Evolutionary conservation across 163 green algal species (phyloP).

Genomic region (Volvox carteri): DNA sequence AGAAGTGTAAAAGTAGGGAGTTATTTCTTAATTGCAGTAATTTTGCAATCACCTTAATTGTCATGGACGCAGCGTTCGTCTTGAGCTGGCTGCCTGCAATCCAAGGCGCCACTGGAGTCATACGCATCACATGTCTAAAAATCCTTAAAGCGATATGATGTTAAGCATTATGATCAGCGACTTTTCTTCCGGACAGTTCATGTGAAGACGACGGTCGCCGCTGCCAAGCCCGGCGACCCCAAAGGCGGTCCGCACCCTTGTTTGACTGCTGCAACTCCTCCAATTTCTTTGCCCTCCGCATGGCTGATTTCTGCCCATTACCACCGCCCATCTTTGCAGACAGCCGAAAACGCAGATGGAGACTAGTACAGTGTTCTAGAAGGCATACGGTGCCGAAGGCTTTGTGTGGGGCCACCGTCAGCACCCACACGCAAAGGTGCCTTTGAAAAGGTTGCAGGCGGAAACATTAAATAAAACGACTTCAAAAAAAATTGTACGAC

Average conservation of each 20-base stretch:
- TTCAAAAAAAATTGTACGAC: neutral
- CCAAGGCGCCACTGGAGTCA: neutral
- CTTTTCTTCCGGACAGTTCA: neutral
- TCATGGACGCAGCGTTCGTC: slow-evolving; percentile 46
- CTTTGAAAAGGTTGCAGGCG: too few relatives aligned
- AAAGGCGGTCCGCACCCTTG: slow-evolving; percentile 8
- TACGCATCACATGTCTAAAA: too few relatives aligned
- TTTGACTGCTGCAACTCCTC: slow-evolving; percentile 21
- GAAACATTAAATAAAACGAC: neutral
- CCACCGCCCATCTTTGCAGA: slow-evolving; percentile 46
- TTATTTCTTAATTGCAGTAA: too few relatives aligned
- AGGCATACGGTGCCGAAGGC: neutral
- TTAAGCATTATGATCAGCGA: neutral
- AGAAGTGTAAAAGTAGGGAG: too few relatives aligned
- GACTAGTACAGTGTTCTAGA: slow-evolving; percentile 8
- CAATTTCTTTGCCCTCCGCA: slow-evolving; percentile 46
- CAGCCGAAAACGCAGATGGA: neutral
- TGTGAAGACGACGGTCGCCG: neutral
- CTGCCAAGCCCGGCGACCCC: neutral
- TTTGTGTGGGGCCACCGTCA: neutral
- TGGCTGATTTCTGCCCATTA: slow-evolving; percentile 56
- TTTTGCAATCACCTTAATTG: slow-evolving; percentile 23
- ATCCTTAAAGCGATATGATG: too few relatives aligned
- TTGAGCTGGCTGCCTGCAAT: slow-evolving; percentile 47
- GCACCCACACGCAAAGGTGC: slow-evolving; percentile 4